phyloP scores from a whole-genome alignment of 352 stramenopile species.

The Pythium diclinum region DNA sequence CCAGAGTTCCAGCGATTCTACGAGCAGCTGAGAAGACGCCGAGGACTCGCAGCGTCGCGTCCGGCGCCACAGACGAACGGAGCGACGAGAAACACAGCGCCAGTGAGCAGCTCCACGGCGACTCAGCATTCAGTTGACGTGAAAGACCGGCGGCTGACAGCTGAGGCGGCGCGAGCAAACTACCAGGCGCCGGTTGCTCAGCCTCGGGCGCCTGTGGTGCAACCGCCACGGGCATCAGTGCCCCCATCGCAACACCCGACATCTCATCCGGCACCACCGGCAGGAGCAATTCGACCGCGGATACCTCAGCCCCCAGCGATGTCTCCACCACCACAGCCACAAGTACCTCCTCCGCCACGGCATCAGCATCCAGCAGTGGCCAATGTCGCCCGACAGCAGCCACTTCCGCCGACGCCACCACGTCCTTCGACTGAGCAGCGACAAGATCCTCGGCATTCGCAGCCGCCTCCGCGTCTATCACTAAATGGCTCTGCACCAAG shows the following conservation, averaged over 20 bases:
- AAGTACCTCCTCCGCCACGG: too few species aligned
- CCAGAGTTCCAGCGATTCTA: slow-evolving; percentile 66
- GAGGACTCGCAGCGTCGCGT: neutral
- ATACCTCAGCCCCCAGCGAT: neutral
- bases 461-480: slow-evolving; percentile 6
- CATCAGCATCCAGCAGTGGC: neutral
- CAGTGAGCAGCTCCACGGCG: neutral
- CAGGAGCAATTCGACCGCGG: slow-evolving; percentile 2
- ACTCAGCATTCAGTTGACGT: slow-evolving; percentile 9
- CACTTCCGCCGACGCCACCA: slow-evolving; percentile 14
- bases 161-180: slow-evolving; percentile 8
- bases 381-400: neutral
- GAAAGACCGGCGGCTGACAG: slow-evolving; percentile 18
- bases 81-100: neutral
- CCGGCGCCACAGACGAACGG: neutral
- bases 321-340: neutral
- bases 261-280: neutral
- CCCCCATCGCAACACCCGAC: neutral
- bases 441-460: neutral
- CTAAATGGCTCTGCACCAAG: neutral
- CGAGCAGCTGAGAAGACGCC: slow-evolving; percentile 24
- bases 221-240: neutral
- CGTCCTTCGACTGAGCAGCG: slow-evolving; percentile 9
- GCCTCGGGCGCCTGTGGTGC: neutral
- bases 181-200: neutral